phyloP scores from a whole-genome alignment of 306 rosid genomes.

The Corylus americana region DNA sequence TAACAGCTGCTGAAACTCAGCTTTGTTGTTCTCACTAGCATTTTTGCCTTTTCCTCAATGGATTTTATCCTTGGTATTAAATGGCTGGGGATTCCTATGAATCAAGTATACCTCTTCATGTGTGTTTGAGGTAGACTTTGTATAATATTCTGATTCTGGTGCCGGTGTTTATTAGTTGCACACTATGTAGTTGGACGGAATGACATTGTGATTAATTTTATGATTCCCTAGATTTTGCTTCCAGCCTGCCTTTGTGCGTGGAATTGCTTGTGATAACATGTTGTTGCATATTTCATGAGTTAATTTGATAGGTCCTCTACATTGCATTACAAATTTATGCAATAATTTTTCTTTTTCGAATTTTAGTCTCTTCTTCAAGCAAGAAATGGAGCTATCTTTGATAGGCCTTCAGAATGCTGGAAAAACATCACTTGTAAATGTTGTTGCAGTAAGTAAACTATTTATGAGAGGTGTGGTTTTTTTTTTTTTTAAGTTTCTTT shows the following conservation, averaged over 20 bases:
- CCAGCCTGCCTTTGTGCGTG: background rate
- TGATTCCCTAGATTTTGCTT: background rate
- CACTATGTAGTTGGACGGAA: background rate
- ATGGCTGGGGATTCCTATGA: background rate
- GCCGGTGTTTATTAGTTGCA: background rate
- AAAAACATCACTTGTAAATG: slow-evolving; percentile 74
- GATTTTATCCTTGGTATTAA: background rate
- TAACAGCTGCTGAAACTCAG: background rate
- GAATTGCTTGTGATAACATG: background rate
- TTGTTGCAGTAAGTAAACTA: slow-evolving; percentile 58
- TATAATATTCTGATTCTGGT: background rate
- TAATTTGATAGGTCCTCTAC: background rate
- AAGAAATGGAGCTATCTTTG: slow-evolving; percentile 73
- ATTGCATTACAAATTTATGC: background rate
- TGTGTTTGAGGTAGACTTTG: background rate
- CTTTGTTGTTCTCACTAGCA: background rate
- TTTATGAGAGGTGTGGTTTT: background rate
- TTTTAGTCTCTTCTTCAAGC: slow-evolving; percentile 65
- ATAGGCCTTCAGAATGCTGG: slow-evolving; percentile 81
- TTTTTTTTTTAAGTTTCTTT: background rate
- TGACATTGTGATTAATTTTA: background rate
- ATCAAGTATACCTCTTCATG: background rate
- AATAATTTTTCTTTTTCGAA: background rate
- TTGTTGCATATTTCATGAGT: background rate
- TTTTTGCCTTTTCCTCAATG: background rate